These are phyloP conservation scores for Selaginella tamariscina DNA, from an alignment of 75 land plant species.

Conservation along the genomic window DNA sequence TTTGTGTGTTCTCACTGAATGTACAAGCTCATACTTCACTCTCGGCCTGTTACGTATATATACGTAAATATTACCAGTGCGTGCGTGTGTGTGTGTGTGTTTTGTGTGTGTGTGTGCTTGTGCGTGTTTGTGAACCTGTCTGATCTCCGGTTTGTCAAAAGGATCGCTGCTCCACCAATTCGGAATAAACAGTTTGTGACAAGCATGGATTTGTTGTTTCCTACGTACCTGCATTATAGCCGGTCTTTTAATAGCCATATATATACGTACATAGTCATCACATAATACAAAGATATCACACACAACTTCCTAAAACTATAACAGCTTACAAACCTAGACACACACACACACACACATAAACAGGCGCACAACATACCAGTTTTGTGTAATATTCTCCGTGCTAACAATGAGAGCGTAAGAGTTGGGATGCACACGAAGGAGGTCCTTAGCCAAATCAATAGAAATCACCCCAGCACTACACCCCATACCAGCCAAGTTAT, in stretches of 20 bases:
- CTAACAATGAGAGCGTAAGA: not conserved
- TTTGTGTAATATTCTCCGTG: slow-evolving; percentile 9
- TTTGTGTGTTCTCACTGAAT: slow-evolving; percentile 24
- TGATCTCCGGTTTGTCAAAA: slow-evolving; percentile 23
- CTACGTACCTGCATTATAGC: too few relatives aligned
- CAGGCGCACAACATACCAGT: slow-evolving; percentile 4
- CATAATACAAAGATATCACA: too few relatives aligned
- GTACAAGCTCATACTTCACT: slow-evolving; percentile 19
- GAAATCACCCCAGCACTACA: slow-evolving; percentile 8
- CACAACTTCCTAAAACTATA: too few relatives aligned
- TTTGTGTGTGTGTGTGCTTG: slow-evolving; percentile 21
- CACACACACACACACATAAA: too few relatives aligned
- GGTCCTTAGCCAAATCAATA: slow-evolving; percentile 7
- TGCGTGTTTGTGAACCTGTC: slow-evolving; percentile 23
- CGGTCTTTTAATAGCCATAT: too few relatives aligned
- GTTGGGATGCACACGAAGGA: not conserved
- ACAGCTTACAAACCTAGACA: too few relatives aligned
- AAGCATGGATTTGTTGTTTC: slow-evolving; percentile 29
- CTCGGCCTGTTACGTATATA: too few relatives aligned
- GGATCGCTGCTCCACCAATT: slow-evolving; percentile 33
- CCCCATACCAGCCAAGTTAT: slow-evolving; percentile 10
- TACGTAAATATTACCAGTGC: too few relatives aligned
- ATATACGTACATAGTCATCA: too few relatives aligned
- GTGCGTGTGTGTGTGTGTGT: too few relatives aligned
- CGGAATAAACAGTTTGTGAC: slow-evolving; percentile 31